Evolutionary conservation across 2,329 filamentous ascomycete genomes (phyloP), one percentile per base, ranked within the genome.

Genomic region (Plenodomus lindquistii): DNA sequence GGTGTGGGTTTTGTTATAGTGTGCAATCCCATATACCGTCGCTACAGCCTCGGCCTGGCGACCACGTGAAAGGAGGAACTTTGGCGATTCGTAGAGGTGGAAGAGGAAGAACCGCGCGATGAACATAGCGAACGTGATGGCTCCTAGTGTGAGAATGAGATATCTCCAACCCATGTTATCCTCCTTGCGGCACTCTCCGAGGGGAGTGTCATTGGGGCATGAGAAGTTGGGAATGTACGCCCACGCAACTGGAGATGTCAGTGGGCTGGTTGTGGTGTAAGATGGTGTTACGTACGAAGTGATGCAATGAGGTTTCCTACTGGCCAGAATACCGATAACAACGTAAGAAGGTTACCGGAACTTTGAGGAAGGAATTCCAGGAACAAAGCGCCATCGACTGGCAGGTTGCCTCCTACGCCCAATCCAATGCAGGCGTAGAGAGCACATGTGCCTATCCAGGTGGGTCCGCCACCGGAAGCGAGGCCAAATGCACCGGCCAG

Each of bases 271-370:
- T 2, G n/a, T 6, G 16, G 6, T 13, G 10, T 15, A 31, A 13
- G 1, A 13, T 9, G 17, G 5, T 15, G 4, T 24, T 6, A 45
- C 56, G 47, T 44, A 58, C 55, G 46, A 6, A 69, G 61, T 6
- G 64, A 66, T 1, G 87, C 85, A 46, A 87, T 80, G 7, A 95
- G 78, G 65, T 94, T 89, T 5, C 90, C 91, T 16, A 95, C 74
- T 0, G 90, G 88, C 89, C 91, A 96, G 87, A 89, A 94, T 7
- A 91, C 82, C 6, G 88, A 91, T n/a, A 95, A 78, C 40, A 93
- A 78, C 0, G 89, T 94, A 22, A 94, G 76, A 13, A 94, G 79
- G 24, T 85, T 84, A 54, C 84, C 85, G n/a, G 84, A 87, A 0
- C 85, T 82, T 48, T 87, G 85, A 0, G 91, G 91, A 1, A 95